Base-by-base conservation (phyloP, 352 stramenopile genomes). In the Phytophthora aleatoria region DNA sequence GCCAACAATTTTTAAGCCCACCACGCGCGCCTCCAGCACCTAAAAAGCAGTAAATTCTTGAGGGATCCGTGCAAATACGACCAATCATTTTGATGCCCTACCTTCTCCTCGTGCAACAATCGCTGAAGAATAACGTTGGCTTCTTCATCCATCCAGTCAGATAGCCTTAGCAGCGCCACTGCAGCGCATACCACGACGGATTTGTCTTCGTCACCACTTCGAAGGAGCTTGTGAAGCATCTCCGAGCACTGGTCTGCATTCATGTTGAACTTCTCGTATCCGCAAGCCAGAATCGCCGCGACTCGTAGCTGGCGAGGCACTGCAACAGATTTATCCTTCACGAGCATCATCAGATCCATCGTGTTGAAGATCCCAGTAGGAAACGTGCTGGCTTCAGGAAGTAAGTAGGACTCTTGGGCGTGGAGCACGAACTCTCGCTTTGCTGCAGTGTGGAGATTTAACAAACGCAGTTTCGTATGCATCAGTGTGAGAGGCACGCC, bases 141-240 rank as follows among this genome's bases (percentile, higher is more conserved):
- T 56, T 88, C 77, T 79, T 96, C 85, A 47, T 96, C 78, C 82
- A 94, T 96, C 85, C 85, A 96, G 41, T 96, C 82, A 0, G 84
- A 92, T 7, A 91, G 41, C 3, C 83, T 77, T 2, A 96, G 53
- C 10, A 94, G 61, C 3, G 85, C 85, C 8, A 96, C 87, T 8
- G 87, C 85, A 28, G 85, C 79, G 41, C 85, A 92, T 3, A 94
- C 85, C 10, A 77, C 73, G 0, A 90, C 72, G 0, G 83, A 91
- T 39, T 89, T 77, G 35, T 95, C 87, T 69, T 91, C 83, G 1
- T 82, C 71, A 2, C 44, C 47, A 60, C 68, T 83, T 38, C 74
- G 65, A 5, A 94, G 64, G 2, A 94, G 57, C 35, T 90, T 86
- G 16, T 75, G 62, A n/a, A 94, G 74, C 57, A 91, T 84, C 44